Evolutionary conservation across 2,329 filamentous ascomycete genomes (phyloP), one percentile per base, ranked within the genome.

Genomic region (Leptographium procerum): DNA sequence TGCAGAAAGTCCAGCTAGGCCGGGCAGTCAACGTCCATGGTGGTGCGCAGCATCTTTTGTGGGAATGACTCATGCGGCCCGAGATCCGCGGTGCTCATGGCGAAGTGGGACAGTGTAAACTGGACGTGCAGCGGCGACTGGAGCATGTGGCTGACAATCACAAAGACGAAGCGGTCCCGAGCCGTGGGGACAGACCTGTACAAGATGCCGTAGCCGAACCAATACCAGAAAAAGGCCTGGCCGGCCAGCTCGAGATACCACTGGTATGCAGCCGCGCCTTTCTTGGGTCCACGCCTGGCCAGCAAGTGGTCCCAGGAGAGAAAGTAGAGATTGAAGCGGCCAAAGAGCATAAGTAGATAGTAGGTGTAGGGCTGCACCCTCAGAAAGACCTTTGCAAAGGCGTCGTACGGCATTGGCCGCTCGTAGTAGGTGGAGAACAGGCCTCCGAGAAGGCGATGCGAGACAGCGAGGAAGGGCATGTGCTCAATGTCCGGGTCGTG

Each of bases 401-500:
- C 77, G 68, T 95, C 90, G 69, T 89, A 95, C 59, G 80, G 70
- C 84, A 95, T 90, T 58, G 89, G 73, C 55, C 83, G 84, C 57
- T 91, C 85, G 71, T 96, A 95, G 72, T 91, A 96, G 4, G 88
- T 88, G 22, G 88, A 94, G 36, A 82, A 79, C 53, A 96, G 75
- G 59, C 77, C 86, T 45, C 78, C 77, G 57, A 95, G 81, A 66
- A 94, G 87, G 28, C 89, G 84, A 66, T 95, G 90, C 2, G 88
- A 91, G 33, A 94, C 83, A 60, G 90, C 89, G 69, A 96, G 90
- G 69, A 96, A 86, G 3, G 91, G 91, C 71, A 95, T 82, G 69
- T 96, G 87, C 69, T 92, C 84, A 65, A 96, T 97, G 69, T 97
- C 92, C 0, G 94, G 92, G 69, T 97, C 92, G 69, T 97, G 92